A percentile compares a stretch with the other conserved stretches of the same genome.
These are phyloP conservation scores for Platismatia glauca DNA, from an alignment of 495 filamentous ascomycete genomes.

Conservation along the genomic window DNA sequence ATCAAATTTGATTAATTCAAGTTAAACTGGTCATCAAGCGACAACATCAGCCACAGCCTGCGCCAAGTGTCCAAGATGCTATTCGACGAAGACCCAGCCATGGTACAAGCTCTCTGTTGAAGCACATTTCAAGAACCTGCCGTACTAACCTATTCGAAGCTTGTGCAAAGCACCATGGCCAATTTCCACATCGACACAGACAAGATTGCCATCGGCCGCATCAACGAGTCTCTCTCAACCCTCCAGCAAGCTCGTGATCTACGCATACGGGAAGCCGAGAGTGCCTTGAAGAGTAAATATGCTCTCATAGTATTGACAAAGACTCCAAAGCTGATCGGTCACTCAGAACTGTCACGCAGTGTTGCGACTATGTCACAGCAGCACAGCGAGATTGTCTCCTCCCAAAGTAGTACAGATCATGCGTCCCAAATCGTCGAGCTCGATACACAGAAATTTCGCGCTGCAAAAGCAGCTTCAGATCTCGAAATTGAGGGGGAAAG, in stretches of 20 bases:
- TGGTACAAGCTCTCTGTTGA: conserved; percentile 42
- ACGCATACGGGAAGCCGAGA: conserved; percentile 62
- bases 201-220: conserved; percentile 74
- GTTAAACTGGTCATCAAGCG: not conserved
- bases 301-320: not conserved
- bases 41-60: not conserved
- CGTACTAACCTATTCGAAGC: conserved; percentile 40
- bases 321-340: not conserved
- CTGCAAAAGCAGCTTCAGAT: conserved; percentile 79
- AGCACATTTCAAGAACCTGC: not conserved
- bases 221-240: conserved; percentile 70
- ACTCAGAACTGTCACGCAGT: conserved; percentile 56
- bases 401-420: conserved; percentile 67
- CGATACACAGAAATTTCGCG: conserved; percentile 88
- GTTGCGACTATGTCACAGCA: conserved; percentile 58
- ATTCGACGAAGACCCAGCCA: conserved; percentile 90
- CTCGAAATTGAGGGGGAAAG: conserved; percentile 88
- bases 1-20: not conserved
- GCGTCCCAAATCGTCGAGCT: conserved; percentile 72
- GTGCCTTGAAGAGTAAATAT: conserved; percentile 51
- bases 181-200: conserved; percentile 94
- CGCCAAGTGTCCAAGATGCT: conserved; percentile 57
- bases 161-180: conserved; percentile 79
- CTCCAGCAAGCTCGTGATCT: conserved; percentile 70
- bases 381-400: conserved; percentile 58